A percentile compares a stretch with the other conserved stretches of the same genome.
phyloP scores from a whole-genome alignment of 2,329 filamentous ascomycete species.

The Massarina eburnea region DNA sequence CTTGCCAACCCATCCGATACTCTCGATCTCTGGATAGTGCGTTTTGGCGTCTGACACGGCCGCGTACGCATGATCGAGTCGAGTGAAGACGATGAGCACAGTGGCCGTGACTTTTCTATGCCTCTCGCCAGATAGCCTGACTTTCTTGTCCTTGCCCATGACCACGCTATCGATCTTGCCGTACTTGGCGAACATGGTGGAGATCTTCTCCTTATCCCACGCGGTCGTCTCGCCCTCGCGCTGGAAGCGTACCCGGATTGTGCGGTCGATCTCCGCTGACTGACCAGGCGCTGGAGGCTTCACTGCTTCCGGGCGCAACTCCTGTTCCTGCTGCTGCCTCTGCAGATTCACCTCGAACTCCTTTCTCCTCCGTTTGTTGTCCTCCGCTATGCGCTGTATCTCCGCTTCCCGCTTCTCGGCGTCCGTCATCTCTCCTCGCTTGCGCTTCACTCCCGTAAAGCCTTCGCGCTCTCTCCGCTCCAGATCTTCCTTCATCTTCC shows the following conservation, averaged over 20 bases:
- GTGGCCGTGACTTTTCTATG: slow-evolving; percentile 56
- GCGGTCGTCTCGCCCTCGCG: slow-evolving; percentile 47
- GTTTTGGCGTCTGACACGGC: slow-evolving; percentile 55
- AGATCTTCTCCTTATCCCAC: slow-evolving; percentile 53
- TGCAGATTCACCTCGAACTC: slow-evolving; percentile 57
- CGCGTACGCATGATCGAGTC: slow-evolving; percentile 60
- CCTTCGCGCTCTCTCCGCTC: slow-evolving; percentile 69
- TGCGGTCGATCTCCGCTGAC: slow-evolving; percentile 57
- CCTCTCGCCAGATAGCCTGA: slow-evolving; percentile 50
- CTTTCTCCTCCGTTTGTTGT: slow-evolving; percentile 56
- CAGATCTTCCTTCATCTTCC: slow-evolving; percentile 82
- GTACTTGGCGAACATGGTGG: slow-evolving; percentile 54
- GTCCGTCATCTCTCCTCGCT: slow-evolving; percentile 48
- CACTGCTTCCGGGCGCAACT: slow-evolving; percentile 42
- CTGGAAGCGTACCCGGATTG: slow-evolving; percentile 60
- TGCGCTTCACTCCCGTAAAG: slow-evolving; percentile 41
- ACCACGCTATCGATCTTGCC: slow-evolving; percentile 60
- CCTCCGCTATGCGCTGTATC: slow-evolving; percentile 49
- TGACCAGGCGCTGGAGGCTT: slow-evolving; percentile 28
- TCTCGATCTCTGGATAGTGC: slow-evolving; percentile 55
- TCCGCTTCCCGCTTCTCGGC: slow-evolving; percentile 63
- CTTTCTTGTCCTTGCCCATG: slow-evolving; percentile 59
- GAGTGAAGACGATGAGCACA: slow-evolving; percentile 59
- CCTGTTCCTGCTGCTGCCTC: slow-evolving; percentile 55
- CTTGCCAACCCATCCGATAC: slow-evolving; percentile 57